phyloP scores from a whole-genome alignment of 768 basidiomycete species.

The Coprinopsis sp. region DNA sequence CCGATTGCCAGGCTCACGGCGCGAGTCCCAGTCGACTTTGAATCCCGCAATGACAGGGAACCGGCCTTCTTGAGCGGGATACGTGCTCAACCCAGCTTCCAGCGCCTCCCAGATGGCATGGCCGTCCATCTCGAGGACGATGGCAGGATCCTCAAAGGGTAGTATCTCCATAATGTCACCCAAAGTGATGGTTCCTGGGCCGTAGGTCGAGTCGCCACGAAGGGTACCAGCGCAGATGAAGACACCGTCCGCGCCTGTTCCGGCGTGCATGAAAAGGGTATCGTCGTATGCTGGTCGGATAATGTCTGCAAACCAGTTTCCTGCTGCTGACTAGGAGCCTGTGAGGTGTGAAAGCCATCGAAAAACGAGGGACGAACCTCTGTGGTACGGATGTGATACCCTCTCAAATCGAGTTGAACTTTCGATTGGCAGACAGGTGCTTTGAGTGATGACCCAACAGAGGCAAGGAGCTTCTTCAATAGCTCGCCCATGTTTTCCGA shows the following conservation, averaged over 20 bases:
- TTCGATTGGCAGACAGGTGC: conserved; percentile 72
- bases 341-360: not conserved
- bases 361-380: conserved; percentile 44
- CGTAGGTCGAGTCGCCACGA: conserved; percentile 81
- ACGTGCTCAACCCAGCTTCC: conserved; percentile 67
- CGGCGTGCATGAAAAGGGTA: conserved; percentile 49
- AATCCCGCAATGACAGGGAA: conserved; percentile 88
- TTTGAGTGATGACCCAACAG: conserved; percentile 64
- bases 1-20: conserved; percentile 61
- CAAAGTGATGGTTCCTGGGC: conserved; percentile 73
- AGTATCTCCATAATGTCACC: conserved; percentile 87
- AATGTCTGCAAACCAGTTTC: conserved; percentile 86
- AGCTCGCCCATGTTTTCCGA: conserved; percentile 53
- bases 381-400: conserved; percentile 63
- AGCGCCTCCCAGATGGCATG: conserved; percentile 74
- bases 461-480: conserved; percentile 58
- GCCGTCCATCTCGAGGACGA: conserved; percentile 80
- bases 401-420: conserved; percentile 67
- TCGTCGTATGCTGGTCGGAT: conserved; percentile 80
- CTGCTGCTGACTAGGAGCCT: conserved; percentile 51
- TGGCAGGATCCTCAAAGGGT: conserved; percentile 81
- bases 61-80: conserved; percentile 91
- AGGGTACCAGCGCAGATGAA: conserved; percentile 81
- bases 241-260: conserved; percentile 71
- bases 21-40: conserved; percentile 84